These are phyloP conservation scores for Zoysia japonica DNA, from an alignment of 176 grass and related monocot genomes.

Conservation along the genomic window DNA sequence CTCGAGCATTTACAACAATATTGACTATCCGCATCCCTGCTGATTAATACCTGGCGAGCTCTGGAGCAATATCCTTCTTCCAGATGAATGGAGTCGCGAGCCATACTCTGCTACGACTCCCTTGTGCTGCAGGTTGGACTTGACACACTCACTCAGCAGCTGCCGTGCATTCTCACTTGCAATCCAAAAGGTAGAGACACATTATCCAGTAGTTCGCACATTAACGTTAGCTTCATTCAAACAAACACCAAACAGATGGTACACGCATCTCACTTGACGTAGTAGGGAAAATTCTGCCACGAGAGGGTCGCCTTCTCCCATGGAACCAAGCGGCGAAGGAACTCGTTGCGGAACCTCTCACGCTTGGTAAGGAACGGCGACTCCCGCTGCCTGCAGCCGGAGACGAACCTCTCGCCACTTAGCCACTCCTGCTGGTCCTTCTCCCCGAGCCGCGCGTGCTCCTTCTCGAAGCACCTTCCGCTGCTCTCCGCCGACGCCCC, in stretches of 20 bases:
- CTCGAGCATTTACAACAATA: slow-evolving; percentile 9
- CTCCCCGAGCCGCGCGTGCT: slow-evolving; percentile 89
- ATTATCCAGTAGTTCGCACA: slow-evolving; percentile 7
- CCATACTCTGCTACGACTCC: slow-evolving; percentile 63
- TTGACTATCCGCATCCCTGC: slow-evolving; percentile 16
- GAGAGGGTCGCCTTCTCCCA: slow-evolving; percentile 90
- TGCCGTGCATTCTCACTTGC: slow-evolving; percentile 63
- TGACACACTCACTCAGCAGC: slow-evolving; percentile 69
- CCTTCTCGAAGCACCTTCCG: slow-evolving; percentile 48
- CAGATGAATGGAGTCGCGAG: slow-evolving; percentile 65
- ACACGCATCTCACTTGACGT: slow-evolving; percentile 61
- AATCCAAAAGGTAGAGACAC: slow-evolving; percentile 25
- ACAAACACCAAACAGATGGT: slow-evolving; percentile 43
- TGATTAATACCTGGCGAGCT: slow-evolving; percentile 71
- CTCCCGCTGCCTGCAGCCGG: slow-evolving; percentile 65
- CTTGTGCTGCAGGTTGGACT: slow-evolving; percentile 78
- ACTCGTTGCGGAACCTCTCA: slow-evolving; percentile 81
- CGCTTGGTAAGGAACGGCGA: slow-evolving; percentile 75
- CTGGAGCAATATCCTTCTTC: slow-evolving; percentile 77
- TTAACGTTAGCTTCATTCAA: slow-evolving; percentile 30
- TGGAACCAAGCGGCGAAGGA: slow-evolving; percentile 72
- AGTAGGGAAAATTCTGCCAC: slow-evolving; percentile 85
- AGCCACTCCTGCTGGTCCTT: slow-evolving; percentile 95
- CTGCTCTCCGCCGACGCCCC: slow-evolving; percentile 35
- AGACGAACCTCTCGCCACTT: slow-evolving; percentile 67